Base-by-base conservation (phyloP, 352 stramenopile species). In the Saprolegnia diclina region DNA sequence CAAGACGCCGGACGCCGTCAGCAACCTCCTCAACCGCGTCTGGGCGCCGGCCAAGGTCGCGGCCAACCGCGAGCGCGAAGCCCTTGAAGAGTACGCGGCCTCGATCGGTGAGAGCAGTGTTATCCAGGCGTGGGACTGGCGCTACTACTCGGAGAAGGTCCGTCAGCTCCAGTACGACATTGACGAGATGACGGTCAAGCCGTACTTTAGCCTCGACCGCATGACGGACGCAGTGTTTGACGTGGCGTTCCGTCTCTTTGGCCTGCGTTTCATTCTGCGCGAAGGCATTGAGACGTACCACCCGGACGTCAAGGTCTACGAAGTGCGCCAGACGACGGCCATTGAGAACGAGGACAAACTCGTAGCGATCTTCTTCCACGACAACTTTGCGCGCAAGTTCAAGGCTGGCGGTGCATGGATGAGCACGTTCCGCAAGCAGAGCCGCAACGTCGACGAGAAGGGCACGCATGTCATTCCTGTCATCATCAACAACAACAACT, bases 401-500 rank as follows among this genome's bases (percentile, higher is more conserved):
- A 90, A 90, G 67, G 71, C 54, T 14, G 72, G 70, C 68, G 82
- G 79, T 37, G 79, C 79, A 18, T 90, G 82, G 81, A 90, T 90
- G 82, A 81, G 71, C 54, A 79, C 87, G 70, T 85, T 81, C 56
- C 80, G 82, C 32, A 73, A 62, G 38, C 80, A 90, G 73, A 83
- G 56, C 29, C 79, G 77, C 57, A 76, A 52, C n/a, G 71, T 71
- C 67, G 44, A 71, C 32, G 73, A 81, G 52, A 9, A 14, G 6
- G 22, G 37, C n/a, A 77, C 80, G 55, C 56, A 81, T 35, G 70
- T 67, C 5, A 72, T 88, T 50, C 80, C 82, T 14, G 81, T 88
- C 66, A 76, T 90, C 26, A 77, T 71, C n/a, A 88, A 88, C 69
- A 90, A 90, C 68, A 88, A 90, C 72, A 89, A 89, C 56, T 87